Base-by-base conservation (phyloP, 169 alveolate species). In the Plasmodium vinckei region DNA sequence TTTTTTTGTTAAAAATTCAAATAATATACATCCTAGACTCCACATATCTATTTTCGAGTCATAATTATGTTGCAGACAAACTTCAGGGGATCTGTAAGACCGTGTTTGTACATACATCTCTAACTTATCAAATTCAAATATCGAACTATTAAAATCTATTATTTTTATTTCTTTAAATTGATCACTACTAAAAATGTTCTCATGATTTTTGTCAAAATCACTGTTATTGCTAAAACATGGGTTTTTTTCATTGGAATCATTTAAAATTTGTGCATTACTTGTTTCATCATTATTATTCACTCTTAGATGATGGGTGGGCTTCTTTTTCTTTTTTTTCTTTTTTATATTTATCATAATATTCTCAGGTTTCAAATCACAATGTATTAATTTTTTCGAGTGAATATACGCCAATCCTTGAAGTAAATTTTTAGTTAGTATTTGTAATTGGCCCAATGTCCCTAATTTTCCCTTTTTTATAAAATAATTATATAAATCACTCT, bases 71-170 rank as follows among this genome's bases (percentile, higher is more conserved):
- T 99, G 99, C 73, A 99, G 95, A 56, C 98, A 95, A 64, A 95
- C 99, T 94, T 98, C 99, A n/a, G 99, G 99, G 2, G 99, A 99
- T 65, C 99, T 89, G 92, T 99, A 98, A 23, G 98, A 95, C 69
- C 99, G 92, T 49, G 99, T 96, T 93, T 99, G 99, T 7, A 98
- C 96, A 91, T 99, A 99, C 73, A 97, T 94, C 73, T 95, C 94
- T 61, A 97, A 91, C 63, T 96, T 95, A 84, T 98, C 99, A 88
- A 96, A 97, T n/a, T 96, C 95, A 79, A 95, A 97, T 93, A 99
- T 97, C 61, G 97, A 91, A 39, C 99, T 96, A 10, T 99, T 99
- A 91, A 98, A 98, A 89, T 98, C 99, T 42, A 98, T 97, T 42
- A 98, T 95, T 95, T 98, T 98, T 65, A 98, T 96, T 77, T 94